Evolutionary conservation across 1,139 yeast genomes (phyloP).

Genomic region (Yamadazyma jaroonii): DNA sequence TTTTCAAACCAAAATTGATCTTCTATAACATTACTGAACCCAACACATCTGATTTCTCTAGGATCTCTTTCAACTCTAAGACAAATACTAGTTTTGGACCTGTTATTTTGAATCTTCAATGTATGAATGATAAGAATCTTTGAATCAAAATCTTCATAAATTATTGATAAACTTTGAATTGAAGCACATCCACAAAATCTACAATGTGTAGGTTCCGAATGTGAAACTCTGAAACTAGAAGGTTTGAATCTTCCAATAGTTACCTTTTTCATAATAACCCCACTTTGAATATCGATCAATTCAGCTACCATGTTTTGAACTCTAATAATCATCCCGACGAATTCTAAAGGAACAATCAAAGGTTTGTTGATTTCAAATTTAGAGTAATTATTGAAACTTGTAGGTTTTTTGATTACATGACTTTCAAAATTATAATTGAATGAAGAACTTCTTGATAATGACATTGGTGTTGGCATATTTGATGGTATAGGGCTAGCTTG

Average conservation of each 20-base stretch:
- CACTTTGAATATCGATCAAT: conserved; percentile 75
- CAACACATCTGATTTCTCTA: conserved; percentile 83
- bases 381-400: neutral
- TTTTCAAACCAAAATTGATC: conserved; percentile 63
- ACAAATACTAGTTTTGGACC: conserved; percentile 79
- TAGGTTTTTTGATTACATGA: neutral
- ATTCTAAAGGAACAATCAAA: conserved; percentile 20
- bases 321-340: conserved; percentile 68
- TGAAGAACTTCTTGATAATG: conserved; percentile 9
- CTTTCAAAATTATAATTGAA: conserved; percentile 9
- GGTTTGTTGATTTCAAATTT: conserved; percentile 14
- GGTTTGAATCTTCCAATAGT: conserved; percentile 63
- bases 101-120: conserved; percentile 59
- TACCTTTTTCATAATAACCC: conserved; percentile 56
- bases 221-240: conserved; percentile 63
- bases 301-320: conserved; percentile 57
- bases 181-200: conserved; percentile 90
- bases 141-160: conserved; percentile 61
- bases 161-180: conserved; percentile 64
- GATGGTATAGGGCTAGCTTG: conserved; percentile 13
- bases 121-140: conserved; percentile 70
- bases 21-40: conserved; percentile 74
- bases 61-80: conserved; percentile 90
- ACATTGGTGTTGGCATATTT: conserved; percentile 10
- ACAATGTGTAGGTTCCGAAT: conserved; percentile 84